Conservation (phyloP, 441 rosid genomes). For the Pelargonium fulgidum region DNA sequence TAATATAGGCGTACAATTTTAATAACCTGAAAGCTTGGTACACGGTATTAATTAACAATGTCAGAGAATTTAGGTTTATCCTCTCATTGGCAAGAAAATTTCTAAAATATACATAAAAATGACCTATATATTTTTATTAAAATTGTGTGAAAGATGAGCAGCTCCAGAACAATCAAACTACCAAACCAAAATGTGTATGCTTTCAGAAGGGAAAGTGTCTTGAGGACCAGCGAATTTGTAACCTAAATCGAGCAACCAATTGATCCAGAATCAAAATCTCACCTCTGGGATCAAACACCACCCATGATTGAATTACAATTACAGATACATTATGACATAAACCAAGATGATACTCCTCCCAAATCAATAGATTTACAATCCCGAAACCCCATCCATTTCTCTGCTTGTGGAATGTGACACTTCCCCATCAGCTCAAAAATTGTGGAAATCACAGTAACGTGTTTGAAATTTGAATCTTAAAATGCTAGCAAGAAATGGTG, state of each 20-base stretch:
- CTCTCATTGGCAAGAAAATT: too few species aligned
- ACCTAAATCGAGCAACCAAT: neutral
- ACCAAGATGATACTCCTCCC: neutral
- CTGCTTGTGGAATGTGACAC: neutral
- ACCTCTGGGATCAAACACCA: neutral
- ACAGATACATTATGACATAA: neutral
- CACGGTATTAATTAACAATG: too few species aligned
- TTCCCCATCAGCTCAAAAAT: neutral
- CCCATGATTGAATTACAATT: neutral
- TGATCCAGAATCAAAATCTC: neutral
- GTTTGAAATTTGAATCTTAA: neutral
- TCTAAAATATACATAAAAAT: too few species aligned
- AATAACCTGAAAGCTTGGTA: neutral
- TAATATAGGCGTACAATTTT: neutral
- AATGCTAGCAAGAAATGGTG: too few species aligned
- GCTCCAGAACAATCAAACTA: neutral
- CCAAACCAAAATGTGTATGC: neutral
- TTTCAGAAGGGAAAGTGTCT: too few species aligned
- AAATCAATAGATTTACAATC: neutral
- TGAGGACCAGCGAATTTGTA: neutral
- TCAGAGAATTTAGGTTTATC: too few species aligned
- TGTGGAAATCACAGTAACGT: neutral
- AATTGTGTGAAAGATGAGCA: too few species aligned
- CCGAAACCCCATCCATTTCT: neutral
- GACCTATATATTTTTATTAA: too few species aligned